Percentiles rank a stretch among this genome's conserved stretches.
These are phyloP conservation scores for Mortierella sp. DNA, from an alignment of 371 early-diverging fungal species.

Conservation along the genomic window DNA sequence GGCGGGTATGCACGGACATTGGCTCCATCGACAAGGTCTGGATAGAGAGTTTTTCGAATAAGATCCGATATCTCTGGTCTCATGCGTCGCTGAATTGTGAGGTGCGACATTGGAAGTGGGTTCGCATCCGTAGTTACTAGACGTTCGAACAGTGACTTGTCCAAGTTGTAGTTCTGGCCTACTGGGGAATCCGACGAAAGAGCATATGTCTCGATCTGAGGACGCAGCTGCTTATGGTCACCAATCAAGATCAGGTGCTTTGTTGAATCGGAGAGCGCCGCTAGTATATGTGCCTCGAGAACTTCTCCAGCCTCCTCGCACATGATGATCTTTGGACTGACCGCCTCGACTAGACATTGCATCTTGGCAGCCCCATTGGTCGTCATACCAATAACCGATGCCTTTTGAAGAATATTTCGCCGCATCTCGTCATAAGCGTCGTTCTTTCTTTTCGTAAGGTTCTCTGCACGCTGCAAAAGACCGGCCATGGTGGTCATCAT, in stretches of 20 bases:
- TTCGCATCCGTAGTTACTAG: slow-evolving; percentile 58
- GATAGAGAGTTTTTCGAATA: slow-evolving; percentile 58
- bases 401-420: slow-evolving; percentile 38
- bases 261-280: slow-evolving; percentile 65
- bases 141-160: slow-evolving; percentile 79
- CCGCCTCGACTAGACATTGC: slow-evolving; percentile 63
- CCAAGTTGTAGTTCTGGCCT: slow-evolving; percentile 62
- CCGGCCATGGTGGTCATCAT: slow-evolving; percentile 20
- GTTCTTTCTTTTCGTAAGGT: slow-evolving; percentile 27
- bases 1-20: slow-evolving; percentile 46
- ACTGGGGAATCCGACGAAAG: slow-evolving; percentile 45
- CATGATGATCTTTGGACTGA: slow-evolving; percentile 69
- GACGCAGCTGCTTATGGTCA: slow-evolving; percentile 79
- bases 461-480: slow-evolving; percentile 31
- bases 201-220: slow-evolving; percentile 57
- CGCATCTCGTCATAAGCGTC: slow-evolving; percentile 55
- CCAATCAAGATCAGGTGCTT: slow-evolving; percentile 82
- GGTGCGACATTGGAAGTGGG: slow-evolving; percentile 62
- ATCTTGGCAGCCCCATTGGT: slow-evolving; percentile 66
- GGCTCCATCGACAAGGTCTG: slow-evolving; percentile 52
- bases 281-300: slow-evolving; percentile 76
- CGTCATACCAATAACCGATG: slow-evolving; percentile 62
- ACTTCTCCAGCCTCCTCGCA: slow-evolving; percentile 87
- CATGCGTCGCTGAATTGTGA: slow-evolving; percentile 82
- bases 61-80: slow-evolving; percentile 75